Base-by-base conservation (phyloP, 495 filamentous ascomycete genomes). In the Elasticomyces elasticus region DNA sequence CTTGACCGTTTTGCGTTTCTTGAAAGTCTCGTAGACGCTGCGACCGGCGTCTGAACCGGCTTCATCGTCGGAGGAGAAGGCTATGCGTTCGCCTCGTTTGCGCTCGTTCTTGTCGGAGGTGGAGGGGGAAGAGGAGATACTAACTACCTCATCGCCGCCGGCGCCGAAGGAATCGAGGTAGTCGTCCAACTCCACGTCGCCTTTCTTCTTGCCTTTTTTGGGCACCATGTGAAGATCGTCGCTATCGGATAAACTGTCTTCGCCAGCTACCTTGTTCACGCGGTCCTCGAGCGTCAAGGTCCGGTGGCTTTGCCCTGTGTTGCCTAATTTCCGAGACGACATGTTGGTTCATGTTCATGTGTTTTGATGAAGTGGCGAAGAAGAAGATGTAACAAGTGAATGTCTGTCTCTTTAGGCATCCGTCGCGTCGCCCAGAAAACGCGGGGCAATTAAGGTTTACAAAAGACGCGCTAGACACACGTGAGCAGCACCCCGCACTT, bases 11-110 rank as follows among this genome's bases (percentile, higher is more conserved):
- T 80, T 82, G 42, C 80, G 74, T 26, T 75, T 74, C 54, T 82
- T 82, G 67, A 82, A 83, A 35, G 70, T 67, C 35, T 76, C 56
- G 64, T 83, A 85, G n/a, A n/a, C 9, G 72, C 75, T 11, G 72
- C 72, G 54, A n/a, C n/a, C n/a, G n/a, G n/a, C n/a, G n/a, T n/a
- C n/a, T n/a, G n/a, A n/a, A n/a, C 76, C 72, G 47, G 63, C 66
- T 33, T 74, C 70, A 44, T 73, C 70, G 30, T 76, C 72, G 19
- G 59, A 60, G 20, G 62, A 59, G 49, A 58, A 65, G 25, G 64
- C 60, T 0, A 65, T 41, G 23, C 55, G 37, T 40, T 54, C 48
- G 22, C 62, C 64, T 37, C 42, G 35, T 46, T 33, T 42, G 43
- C 44, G 23, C 15, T 49, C 26, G 3, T 23, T 52, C 33, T 46